A percentile compares a stretch with the other conserved stretches of the same genome.
phyloP scores from a whole-genome alignment of 768 basidiomycete genomes.

The Tulasnella sp. region DNA sequence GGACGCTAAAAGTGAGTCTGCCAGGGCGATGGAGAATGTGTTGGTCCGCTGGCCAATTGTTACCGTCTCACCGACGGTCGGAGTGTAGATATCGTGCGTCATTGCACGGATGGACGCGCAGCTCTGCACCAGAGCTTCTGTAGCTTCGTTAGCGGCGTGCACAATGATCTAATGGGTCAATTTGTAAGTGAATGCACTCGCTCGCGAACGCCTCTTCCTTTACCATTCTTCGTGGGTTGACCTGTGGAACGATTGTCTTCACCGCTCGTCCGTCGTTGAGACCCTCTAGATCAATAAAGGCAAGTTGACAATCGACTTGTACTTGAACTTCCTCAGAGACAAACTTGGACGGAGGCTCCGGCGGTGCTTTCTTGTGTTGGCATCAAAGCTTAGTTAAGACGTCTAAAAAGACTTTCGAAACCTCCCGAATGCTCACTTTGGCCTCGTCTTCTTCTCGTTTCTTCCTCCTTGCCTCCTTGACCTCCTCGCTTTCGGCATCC shows the following conservation, averaged over 20 bases:
- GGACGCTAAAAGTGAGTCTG: slow-evolving; percentile 75
- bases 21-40: slow-evolving; percentile 89
- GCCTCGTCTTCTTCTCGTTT: slow-evolving; percentile 74
- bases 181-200: not conserved
- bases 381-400: not conserved
- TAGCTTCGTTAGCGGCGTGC: slow-evolving; percentile 63
- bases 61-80: slow-evolving; percentile 66
- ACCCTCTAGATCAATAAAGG: slow-evolving; percentile 95
- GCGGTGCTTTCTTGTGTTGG: slow-evolving; percentile 54
- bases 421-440: slow-evolving; percentile 49
- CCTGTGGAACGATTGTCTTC: slow-evolving; percentile 93
- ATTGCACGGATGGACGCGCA: slow-evolving; percentile 80
- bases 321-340: slow-evolving; percentile 70
- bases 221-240: slow-evolving; percentile 95
- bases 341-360: slow-evolving; percentile 90
- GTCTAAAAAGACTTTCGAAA: not conserved
- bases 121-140: slow-evolving; percentile 69
- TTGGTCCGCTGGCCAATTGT: slow-evolving; percentile 95
- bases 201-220: slow-evolving; percentile 29
- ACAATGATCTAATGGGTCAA: slow-evolving; percentile 68
- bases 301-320: slow-evolving; percentile 76
- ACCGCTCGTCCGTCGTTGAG: slow-evolving; percentile 94
- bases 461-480: slow-evolving; percentile 61
- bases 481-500: slow-evolving; percentile 77
- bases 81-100: slow-evolving; percentile 89